phyloP scores from a whole-genome alignment of 2,329 filamentous ascomycete species.

The Talaromyces sp. region DNA sequence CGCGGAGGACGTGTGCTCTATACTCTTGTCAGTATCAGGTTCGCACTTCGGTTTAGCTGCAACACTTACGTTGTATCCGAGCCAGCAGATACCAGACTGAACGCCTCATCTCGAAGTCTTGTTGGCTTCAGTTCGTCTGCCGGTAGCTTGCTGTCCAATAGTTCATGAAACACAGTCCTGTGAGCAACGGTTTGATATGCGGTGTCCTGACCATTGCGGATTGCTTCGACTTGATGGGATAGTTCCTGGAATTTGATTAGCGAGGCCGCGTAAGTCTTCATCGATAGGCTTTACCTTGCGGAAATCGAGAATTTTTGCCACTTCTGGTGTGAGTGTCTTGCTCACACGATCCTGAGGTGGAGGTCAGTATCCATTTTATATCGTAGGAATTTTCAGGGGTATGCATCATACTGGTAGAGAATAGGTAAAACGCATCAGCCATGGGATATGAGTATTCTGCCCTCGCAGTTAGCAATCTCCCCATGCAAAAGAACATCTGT shows the following conservation, averaged over 20 bases:
- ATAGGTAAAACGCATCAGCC: not conserved
- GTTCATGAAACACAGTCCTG: not conserved
- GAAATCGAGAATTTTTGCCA: constrained; percentile 16
- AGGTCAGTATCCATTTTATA: not conserved
- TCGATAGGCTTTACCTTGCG: not conserved
- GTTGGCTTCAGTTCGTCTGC: not conserved
- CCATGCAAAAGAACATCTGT: not conserved
- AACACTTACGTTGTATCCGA: not conserved
- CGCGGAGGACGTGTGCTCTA: constrained; percentile 10
- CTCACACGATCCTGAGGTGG: constrained; percentile 2
- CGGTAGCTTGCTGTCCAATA: not conserved
- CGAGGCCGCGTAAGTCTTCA: not conserved
- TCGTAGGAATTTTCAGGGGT: not conserved
- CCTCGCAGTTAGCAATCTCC: not conserved
- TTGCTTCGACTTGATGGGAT: not conserved
- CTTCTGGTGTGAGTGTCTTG: constrained; percentile 7
- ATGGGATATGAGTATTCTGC: not conserved
- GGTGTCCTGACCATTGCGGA: not conserved
- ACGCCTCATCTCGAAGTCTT: not conserved
- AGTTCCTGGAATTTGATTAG: not conserved
- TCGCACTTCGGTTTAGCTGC: not conserved
- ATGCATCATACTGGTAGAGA: not conserved
- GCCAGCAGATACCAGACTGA: not conserved
- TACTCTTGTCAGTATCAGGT: not conserved
- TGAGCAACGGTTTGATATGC: not conserved